Evolutionary conservation across 257 asterid species (phyloP).

Genomic region (Capsicum baccatum): DNA sequence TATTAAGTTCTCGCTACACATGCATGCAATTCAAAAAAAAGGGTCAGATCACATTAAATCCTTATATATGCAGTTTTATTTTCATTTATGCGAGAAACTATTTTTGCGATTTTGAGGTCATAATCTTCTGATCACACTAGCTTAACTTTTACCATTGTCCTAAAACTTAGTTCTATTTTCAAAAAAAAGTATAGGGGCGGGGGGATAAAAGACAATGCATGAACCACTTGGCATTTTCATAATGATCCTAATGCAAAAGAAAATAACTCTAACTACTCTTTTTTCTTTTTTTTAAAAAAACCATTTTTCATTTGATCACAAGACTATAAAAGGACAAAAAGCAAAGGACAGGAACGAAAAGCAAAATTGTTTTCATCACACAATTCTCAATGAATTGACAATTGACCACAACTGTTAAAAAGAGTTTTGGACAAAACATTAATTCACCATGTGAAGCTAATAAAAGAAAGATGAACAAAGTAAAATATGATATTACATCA

Average conservation of each 20-base stretch:
- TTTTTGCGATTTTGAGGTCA: not conserved
- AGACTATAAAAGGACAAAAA: not conserved
- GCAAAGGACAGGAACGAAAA: slow-evolving; percentile 20
- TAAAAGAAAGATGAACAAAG: not conserved
- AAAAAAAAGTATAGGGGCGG: not conserved
- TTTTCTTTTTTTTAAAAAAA: too few relatives aligned
- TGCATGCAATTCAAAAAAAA: fast-evolving
- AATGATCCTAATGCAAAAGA: not conserved
- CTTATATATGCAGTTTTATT: not conserved
- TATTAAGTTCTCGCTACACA: not conserved
- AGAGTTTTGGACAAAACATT: slow-evolving; percentile 21
- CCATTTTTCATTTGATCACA: slow-evolving; percentile 21
- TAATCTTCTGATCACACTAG: not conserved
- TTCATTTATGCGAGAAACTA: not conserved
- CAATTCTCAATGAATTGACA: slow-evolving; percentile 24
- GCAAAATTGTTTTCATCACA: not conserved
- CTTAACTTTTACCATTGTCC: not conserved
- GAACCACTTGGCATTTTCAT: slow-evolving; percentile 21
- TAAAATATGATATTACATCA: not conserved
- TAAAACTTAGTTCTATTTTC: not conserved
- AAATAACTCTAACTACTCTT: not conserved
- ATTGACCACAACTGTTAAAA: slow-evolving; percentile 25
- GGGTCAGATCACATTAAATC: fast-evolving
- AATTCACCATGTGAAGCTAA: not conserved
- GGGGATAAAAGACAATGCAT: not conserved